phyloP scores from a whole-genome alignment of 1,284 basidiomycete species.

The Irpex sp. region DNA sequence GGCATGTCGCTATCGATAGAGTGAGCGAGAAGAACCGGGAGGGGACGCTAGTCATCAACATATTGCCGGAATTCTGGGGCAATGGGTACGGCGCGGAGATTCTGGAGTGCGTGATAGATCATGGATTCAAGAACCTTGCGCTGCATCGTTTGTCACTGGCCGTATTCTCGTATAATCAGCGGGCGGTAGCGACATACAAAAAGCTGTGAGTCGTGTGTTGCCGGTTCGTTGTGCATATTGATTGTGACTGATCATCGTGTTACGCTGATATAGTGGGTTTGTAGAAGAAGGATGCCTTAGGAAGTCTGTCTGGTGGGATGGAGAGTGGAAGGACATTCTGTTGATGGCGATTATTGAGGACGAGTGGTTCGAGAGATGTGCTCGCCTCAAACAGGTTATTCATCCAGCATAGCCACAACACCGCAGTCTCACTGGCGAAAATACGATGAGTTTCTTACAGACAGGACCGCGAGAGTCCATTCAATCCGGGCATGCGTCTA shows the following conservation, averaged over 20 bases:
- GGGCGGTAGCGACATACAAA: constrained; percentile 5
- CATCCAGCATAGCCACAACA: background rate
- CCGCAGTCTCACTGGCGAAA: too few species aligned
- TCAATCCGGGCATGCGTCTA: background rate
- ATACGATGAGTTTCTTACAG: too few species aligned
- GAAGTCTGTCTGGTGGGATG: constrained; percentile 8
- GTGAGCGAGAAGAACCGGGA: constrained; percentile 7
- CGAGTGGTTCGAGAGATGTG: constrained; percentile 4
- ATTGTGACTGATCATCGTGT: background rate
- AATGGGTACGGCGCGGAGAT: constrained; percentile 9
- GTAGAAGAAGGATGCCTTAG: constrained; percentile 7
- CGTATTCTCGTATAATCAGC: constrained; percentile 1
- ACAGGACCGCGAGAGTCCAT: too few species aligned
- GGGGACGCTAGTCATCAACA: background rate
- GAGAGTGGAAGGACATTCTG: constrained; percentile 6
- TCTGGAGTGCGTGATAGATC: constrained; percentile 2
- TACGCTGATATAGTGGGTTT: constrained; percentile 6
- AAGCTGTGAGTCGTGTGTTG: constrained; percentile 4
- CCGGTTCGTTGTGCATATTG: background rate
- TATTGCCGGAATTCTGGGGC: background rate
- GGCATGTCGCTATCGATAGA: background rate
- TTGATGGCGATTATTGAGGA: constrained; percentile 8
- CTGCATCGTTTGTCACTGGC: constrained; percentile 8
- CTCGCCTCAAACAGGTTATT: background rate
- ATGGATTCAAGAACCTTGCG: constrained; percentile 5